Evolutionary conservation across 2,329 filamentous ascomycete species (phyloP).

Genomic region (Microsporum ferrugineum): DNA sequence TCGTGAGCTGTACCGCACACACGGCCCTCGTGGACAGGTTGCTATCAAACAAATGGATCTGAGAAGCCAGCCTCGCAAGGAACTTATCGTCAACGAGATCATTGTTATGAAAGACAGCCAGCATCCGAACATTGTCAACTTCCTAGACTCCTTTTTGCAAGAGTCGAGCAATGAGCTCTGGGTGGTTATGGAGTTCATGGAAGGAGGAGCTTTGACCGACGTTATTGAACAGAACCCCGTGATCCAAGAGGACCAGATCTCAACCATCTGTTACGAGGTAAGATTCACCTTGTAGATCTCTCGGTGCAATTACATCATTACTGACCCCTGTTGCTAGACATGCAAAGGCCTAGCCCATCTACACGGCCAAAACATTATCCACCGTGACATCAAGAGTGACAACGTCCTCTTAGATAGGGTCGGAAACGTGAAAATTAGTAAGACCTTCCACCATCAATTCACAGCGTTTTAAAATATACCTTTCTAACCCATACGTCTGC

Average conservation of each 20-base stretch:
- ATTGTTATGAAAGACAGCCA: constrained; percentile 99
- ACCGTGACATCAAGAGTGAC: constrained; percentile 98
- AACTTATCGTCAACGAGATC: constrained; percentile 98
- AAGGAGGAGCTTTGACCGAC: constrained; percentile 92
- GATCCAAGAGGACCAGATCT: constrained; percentile 94
- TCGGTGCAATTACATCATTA: background rate
- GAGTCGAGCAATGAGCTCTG: constrained; percentile 94
- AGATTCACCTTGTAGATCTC: constrained; percentile 22
- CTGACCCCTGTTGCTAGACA: constrained; percentile 50
- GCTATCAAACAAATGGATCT: constrained; percentile 99
- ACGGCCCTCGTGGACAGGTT: constrained; percentile 75
- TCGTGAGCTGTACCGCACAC: constrained; percentile 62
- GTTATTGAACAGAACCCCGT: constrained; percentile 95
- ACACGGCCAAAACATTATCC: constrained; percentile 92
- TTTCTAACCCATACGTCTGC: constrained; percentile 20
- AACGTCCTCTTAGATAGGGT: constrained; percentile 90
- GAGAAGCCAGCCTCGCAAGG: constrained; percentile 90
- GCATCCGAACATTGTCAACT: constrained; percentile 98
- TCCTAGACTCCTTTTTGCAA: constrained; percentile 88
- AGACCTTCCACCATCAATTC: constrained; percentile 31
- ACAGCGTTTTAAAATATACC: constrained; percentile 9
- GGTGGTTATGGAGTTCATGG: constrained; percentile 99
- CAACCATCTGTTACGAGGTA: constrained; percentile 93
- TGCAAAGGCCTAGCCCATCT: constrained; percentile 91
- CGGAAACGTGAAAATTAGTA: constrained; percentile 96